Conservation (phyloP, 2,329 filamentous ascomycete species). For the Ambrosiella xylebori region DNA sequence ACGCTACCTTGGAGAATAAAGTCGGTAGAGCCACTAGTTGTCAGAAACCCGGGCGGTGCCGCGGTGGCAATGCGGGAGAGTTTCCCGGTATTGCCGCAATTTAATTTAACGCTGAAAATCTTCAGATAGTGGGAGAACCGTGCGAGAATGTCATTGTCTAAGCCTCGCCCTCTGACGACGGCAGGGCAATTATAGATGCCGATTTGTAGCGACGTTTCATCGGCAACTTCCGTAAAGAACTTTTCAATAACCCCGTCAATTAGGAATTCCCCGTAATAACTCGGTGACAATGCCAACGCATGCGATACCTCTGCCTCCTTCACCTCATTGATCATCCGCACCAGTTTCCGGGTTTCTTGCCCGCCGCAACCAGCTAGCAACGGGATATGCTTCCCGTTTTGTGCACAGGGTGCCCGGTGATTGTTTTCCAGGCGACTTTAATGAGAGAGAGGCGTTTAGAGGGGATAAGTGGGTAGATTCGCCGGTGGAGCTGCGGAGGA, state of each 20-base stretch:
- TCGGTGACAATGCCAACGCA: slow-evolving; percentile 57
- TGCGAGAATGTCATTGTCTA: slow-evolving; percentile 39
- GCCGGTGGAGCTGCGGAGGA: slow-evolving; percentile 66
- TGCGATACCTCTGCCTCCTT: slow-evolving; percentile 55
- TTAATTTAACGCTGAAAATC: slow-evolving; percentile 46
- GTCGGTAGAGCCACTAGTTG: slow-evolving; percentile 27
- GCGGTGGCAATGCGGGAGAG: slow-evolving; percentile 32
- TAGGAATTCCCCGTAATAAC: slow-evolving; percentile 56
- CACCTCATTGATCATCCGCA: slow-evolving; percentile 52
- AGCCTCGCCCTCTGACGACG: slow-evolving; percentile 38
- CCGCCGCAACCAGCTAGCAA: slow-evolving; percentile 61
- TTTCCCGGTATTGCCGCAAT: slow-evolving; percentile 47
- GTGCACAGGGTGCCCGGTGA: slow-evolving; percentile 32
- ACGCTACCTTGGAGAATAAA: slow-evolving; percentile 26
- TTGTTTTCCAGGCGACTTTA: slow-evolving; percentile 47
- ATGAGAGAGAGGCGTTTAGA: slow-evolving; percentile 44
- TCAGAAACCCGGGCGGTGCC: slow-evolving; percentile 20
- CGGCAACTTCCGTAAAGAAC: slow-evolving; percentile 47
- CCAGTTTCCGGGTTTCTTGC: slow-evolving; percentile 56
- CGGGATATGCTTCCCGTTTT: slow-evolving; percentile 45
- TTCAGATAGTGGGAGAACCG: slow-evolving; percentile 35
- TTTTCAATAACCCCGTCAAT: slow-evolving; percentile 30
- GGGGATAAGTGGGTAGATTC: slow-evolving; percentile 68
- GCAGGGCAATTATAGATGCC: slow-evolving; percentile 48
- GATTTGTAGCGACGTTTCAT: slow-evolving; percentile 38